Conservation (phyloP, 306 rosid species). For the Cucurbita pepo region DNA sequence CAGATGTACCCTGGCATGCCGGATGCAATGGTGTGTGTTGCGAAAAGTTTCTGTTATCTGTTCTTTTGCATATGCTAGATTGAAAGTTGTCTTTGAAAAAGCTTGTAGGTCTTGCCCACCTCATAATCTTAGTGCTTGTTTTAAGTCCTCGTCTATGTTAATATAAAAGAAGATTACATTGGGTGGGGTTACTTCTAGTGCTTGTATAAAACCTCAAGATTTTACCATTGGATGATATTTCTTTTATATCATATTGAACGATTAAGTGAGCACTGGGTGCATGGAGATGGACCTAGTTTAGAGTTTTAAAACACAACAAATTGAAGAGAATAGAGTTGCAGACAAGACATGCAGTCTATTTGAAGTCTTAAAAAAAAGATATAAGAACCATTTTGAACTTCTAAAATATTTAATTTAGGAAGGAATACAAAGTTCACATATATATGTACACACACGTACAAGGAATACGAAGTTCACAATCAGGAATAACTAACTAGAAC, state of each 20-base stretch:
- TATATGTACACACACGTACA: not conserved
- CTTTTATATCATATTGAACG: not conserved
- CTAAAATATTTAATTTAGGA: not conserved
- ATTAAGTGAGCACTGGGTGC: not conserved
- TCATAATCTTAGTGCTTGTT: not conserved
- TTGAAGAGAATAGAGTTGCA: not conserved
- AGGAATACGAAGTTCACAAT: not conserved
- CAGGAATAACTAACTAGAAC: not conserved
- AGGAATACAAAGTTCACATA: not conserved
- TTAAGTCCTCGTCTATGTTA: not conserved
- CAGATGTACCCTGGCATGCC: constrained; percentile 82
- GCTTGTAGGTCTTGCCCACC: not conserved
- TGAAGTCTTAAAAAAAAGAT: not conserved
- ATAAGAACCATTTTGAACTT: not conserved
- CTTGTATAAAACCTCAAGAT: not conserved
- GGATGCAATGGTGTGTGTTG: constrained; percentile 66
- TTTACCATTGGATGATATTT: not conserved
- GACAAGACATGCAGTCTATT: not conserved
- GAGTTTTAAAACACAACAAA: not conserved
- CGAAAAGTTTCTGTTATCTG: constrained; percentile 4
- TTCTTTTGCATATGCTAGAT: not conserved
- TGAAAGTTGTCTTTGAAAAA: not conserved
- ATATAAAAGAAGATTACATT: not conserved
- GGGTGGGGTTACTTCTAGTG: not conserved
- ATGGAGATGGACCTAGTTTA: not conserved